Conservation (phyloP, 345 rosid genomes). For the Tarenaya hassleriana region DNA sequence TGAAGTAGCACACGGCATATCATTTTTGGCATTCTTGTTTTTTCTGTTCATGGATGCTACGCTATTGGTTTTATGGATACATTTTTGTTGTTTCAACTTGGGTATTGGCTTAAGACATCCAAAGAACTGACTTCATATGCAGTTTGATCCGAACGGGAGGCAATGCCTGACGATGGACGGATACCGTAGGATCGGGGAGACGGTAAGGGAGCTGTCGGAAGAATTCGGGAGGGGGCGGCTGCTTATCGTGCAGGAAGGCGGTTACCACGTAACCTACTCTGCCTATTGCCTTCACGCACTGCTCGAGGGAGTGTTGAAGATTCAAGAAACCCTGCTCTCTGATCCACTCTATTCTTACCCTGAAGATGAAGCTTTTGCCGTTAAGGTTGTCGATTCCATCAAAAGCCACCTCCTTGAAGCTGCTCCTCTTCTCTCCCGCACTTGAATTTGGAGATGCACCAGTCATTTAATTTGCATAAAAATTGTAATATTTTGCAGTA, state of each 20-base stretch:
- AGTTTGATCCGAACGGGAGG: slow-evolving; percentile 95
- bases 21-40: slow-evolving; percentile 3
- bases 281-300: slow-evolving; percentile 88
- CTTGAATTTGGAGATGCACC: slow-evolving; percentile 23
- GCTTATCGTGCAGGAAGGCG: slow-evolving; percentile 90
- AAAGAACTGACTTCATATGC: slow-evolving; percentile 10
- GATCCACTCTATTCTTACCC: slow-evolving; percentile 72
- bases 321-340: slow-evolving; percentile 38
- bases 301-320: slow-evolving; percentile 74
- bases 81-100: background rate
- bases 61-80: too few species aligned
- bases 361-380: slow-evolving; percentile 58
- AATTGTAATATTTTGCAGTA: too few species aligned
- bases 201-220: slow-evolving; percentile 39
- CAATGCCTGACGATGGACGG: slow-evolving; percentile 82
- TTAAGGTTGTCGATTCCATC: slow-evolving; percentile 48
- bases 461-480: background rate
- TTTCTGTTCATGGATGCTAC: slow-evolving; percentile 5
- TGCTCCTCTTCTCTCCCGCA: slow-evolving; percentile 43
- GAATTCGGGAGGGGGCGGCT: slow-evolving; percentile 49
- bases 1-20: too few species aligned
- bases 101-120: too few species aligned
- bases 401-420: slow-evolving; percentile 35
- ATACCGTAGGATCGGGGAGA: slow-evolving; percentile 58
- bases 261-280: slow-evolving; percentile 79